These are phyloP conservation scores for Sideroxylon spinosum DNA, from an alignment of 179 eudicot species.

Conservation along the genomic window DNA sequence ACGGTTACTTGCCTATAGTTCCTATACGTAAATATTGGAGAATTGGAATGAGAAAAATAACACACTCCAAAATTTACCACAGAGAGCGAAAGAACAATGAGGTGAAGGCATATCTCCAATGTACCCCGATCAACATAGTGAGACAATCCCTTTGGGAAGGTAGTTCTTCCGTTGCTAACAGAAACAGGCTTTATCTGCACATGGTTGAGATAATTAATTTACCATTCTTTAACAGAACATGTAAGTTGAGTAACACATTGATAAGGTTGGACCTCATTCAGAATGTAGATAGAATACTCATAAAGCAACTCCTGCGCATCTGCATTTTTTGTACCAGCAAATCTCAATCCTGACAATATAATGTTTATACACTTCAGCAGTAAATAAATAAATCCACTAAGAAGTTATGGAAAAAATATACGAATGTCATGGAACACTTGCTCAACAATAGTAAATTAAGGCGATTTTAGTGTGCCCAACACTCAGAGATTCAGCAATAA, in stretches of 20 bases:
- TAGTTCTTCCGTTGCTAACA: constrained; percentile 36
- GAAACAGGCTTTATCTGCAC: constrained; percentile 86
- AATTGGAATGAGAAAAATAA: neutral
- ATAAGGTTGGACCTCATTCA: constrained; percentile 67
- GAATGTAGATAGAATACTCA: constrained; percentile 67
- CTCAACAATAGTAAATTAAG: neutral
- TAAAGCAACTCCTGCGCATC: constrained; percentile 77
- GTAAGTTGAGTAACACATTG: constrained; percentile 20
- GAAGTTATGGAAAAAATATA: neutral
- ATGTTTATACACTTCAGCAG: neutral
- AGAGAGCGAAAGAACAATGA: constrained; percentile 75
- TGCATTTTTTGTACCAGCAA: constrained; percentile 92
- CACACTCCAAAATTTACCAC: constrained; percentile 50
- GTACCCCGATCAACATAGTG: constrained; percentile 86
- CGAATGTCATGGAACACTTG: neutral
- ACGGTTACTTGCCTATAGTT: neutral
- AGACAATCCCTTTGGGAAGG: constrained; percentile 67
- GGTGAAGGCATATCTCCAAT: constrained; percentile 93
- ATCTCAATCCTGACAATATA: constrained; percentile 63
- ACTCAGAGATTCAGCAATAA: neutral
- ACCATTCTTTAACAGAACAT: constrained; percentile 15
- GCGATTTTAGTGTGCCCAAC: neutral
- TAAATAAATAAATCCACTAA: neutral
- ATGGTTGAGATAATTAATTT: constrained; percentile 16
- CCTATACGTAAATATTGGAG: neutral